Base-by-base conservation (phyloP, 768 basidiomycete species). In the Amanita exitialis region DNA sequence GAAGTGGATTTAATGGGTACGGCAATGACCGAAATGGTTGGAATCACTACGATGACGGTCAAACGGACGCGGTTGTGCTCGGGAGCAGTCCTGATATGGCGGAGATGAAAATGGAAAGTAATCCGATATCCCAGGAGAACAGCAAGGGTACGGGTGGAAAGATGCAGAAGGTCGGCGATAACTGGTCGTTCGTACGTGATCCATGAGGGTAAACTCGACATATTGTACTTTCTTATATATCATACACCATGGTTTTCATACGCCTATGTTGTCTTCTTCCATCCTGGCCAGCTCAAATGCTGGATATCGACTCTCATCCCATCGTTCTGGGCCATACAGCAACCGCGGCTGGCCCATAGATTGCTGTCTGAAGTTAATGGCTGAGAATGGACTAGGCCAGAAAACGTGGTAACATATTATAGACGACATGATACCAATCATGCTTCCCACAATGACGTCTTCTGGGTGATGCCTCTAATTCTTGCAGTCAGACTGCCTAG, bases 81-180 rank as follows among this genome's bases (percentile, higher is more conserved):
- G 78, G 80, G 42, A 80, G 73, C 48, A 74, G 66, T 43, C 23
- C 27, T 30, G 69, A 62, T 28, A 62, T 56, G 53, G 37, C 52
- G 15, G 52, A 53, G 27, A 9, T 4, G 37, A 16, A 32, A 23
- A 44, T 46, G 34, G 53, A 57, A 21, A 25, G 8, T 34, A 25
- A 23, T 18, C 27, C 42, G 10, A 13, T 41, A 44, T 16, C 42
- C 36, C 49, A 57, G 44, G 55, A 53, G 54, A 52, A 55, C 25
- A 58, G 49, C 42, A 59, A 56, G 23, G 61, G 64, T 28, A 54
- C 62, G 20, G 75, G 76, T 6, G 77, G 78, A 27, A 69, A 74
- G 53, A 88, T 88, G 85, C 78, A 80, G 66, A 77, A 72, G 57
- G 69, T 86, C 18, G 83, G 79, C 37, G 86, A 82, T 64, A 79